Conservation (phyloP, 2,329 filamentous ascomycete genomes). For the Exophiala aquamarina region DNA sequence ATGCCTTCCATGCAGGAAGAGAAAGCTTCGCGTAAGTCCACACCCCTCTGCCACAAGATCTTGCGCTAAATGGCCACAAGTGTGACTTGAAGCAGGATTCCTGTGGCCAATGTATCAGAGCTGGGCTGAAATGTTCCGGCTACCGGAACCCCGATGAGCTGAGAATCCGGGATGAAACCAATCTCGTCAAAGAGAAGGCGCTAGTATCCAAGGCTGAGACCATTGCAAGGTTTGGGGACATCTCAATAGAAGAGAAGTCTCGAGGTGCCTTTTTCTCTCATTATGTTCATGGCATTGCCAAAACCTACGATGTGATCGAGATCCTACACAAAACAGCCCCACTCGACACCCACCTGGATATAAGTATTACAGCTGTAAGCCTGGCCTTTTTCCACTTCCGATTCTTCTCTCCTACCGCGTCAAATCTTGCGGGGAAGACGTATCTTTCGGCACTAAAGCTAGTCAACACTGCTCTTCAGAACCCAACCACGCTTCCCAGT, state of each 20-base stretch:
- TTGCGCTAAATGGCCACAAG: conserved; percentile 19
- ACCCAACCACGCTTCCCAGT: conserved; percentile 30
- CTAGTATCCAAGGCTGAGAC: background rate
- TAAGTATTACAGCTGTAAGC: conserved; percentile 30
- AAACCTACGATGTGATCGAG: conserved; percentile 25
- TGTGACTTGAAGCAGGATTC: conserved; percentile 32
- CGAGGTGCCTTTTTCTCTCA: conserved; percentile 23
- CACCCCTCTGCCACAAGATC: background rate
- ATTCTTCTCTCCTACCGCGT: conserved; percentile 12
- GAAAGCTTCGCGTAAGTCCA: conserved; percentile 23
- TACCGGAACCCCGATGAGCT: conserved; percentile 33
- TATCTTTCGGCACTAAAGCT: conserved; percentile 33
- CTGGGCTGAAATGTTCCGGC: conserved; percentile 32
- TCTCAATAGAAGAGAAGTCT: conserved; percentile 25
- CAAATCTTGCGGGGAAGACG: conserved; percentile 12
- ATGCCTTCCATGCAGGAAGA: conserved; percentile 24
- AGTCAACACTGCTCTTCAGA: conserved; percentile 33
- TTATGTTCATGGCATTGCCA: conserved; percentile 23
- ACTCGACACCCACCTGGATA: conserved; percentile 25
- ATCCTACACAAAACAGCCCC: conserved; percentile 11
- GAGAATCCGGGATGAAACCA: conserved; percentile 33
- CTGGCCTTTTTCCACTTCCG: conserved; percentile 28
- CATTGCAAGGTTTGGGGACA: background rate
- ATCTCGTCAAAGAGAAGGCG: conserved; percentile 12
- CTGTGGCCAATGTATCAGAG: conserved; percentile 35